A percentile compares a stretch with the other conserved stretches of the same genome.
phyloP scores from a whole-genome alignment of 163 green algal genomes.

The Scenedesmus sp. region DNA sequence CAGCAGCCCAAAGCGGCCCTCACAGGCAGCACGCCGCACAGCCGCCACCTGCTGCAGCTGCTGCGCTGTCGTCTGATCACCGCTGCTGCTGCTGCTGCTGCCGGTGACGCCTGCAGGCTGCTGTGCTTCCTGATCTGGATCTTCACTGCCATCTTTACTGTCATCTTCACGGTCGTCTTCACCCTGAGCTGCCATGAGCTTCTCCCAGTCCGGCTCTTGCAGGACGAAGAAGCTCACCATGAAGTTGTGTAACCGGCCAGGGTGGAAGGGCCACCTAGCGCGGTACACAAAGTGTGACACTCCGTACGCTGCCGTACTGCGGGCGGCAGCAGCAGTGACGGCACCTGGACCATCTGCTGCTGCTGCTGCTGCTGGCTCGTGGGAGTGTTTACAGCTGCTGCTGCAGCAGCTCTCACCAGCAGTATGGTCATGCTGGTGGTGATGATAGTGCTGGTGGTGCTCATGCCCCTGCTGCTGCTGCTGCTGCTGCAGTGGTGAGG shows the following conservation, averaged over 20 bases:
- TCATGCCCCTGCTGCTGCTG: not conserved
- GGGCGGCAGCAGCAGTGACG: not conserved
- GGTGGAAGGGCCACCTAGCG: conserved; percentile 80
- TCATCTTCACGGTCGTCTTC: conserved; percentile 2
- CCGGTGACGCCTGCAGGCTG: not conserved
- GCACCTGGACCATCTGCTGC: conserved; percentile 63
- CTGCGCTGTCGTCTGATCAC: conserved; percentile 6
- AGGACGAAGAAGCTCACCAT: conserved; percentile 68
- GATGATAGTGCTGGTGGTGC: not conserved
- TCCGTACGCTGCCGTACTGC: conserved; percentile 61
- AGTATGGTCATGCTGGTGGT: not conserved
- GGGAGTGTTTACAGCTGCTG: conserved; percentile 9
- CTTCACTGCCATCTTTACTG: not conserved
- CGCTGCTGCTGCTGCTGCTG: conserved; percentile 34
- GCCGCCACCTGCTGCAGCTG: conserved; percentile 40
- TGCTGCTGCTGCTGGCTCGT: conserved; percentile 33
- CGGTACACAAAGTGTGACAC: conserved; percentile 83
- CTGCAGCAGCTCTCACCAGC: conserved; percentile 13
- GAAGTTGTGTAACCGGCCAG: conserved; percentile 72
- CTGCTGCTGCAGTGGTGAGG: conserved; percentile 25
- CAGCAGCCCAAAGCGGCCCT: conserved; percentile 55
- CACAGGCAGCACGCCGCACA: conserved; percentile 11
- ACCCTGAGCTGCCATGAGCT: conserved; percentile 39
- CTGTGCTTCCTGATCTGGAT: not conserved
- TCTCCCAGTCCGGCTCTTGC: conserved; percentile 71